These are phyloP conservation scores for Zymoseptoria ardabiliae DNA, from an alignment of 2,329 filamentous ascomycete genomes.

Conservation along the genomic window DNA sequence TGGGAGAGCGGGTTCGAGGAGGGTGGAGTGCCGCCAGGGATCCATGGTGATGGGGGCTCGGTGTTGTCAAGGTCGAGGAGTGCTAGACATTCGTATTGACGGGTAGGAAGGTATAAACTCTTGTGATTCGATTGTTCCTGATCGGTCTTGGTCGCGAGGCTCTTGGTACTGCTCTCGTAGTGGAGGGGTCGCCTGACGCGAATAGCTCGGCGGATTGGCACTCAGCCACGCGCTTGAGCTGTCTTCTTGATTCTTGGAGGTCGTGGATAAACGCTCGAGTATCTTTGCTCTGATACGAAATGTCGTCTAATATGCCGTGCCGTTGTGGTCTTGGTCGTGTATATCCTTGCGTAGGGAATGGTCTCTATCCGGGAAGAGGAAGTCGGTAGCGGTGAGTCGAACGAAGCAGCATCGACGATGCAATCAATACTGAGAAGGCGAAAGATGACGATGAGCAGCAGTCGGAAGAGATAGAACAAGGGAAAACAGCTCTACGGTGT, in stretches of 20 bases:
- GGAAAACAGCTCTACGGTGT: background rate
- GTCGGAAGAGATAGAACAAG: background rate
- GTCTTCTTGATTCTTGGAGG: background rate
- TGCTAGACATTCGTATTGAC: conserved; percentile 2
- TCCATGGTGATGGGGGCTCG: conserved; percentile 11
- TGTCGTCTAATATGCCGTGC: background rate
- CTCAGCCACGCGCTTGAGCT: background rate
- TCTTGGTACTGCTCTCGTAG: background rate
- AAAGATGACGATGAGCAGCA: background rate
- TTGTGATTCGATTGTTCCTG: background rate
- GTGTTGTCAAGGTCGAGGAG: background rate
- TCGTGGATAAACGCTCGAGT: background rate
- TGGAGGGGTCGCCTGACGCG: background rate
- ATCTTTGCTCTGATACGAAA: background rate
- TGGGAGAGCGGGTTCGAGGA: conserved; percentile 40
- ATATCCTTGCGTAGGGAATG: background rate
- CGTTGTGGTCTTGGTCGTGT: background rate
- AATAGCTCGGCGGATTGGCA: background rate
- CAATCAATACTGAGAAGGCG: background rate
- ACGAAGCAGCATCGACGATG: background rate
- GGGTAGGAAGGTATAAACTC: background rate
- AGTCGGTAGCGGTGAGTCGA: background rate
- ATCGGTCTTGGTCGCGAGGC: background rate
- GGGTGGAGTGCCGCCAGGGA: conserved; percentile 20
- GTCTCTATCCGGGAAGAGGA: background rate